A percentile compares a stretch with the other conserved stretches of the same genome.
Conservation (phyloP, 345 rosid genomes). For the Brassica nigra region DNA sequence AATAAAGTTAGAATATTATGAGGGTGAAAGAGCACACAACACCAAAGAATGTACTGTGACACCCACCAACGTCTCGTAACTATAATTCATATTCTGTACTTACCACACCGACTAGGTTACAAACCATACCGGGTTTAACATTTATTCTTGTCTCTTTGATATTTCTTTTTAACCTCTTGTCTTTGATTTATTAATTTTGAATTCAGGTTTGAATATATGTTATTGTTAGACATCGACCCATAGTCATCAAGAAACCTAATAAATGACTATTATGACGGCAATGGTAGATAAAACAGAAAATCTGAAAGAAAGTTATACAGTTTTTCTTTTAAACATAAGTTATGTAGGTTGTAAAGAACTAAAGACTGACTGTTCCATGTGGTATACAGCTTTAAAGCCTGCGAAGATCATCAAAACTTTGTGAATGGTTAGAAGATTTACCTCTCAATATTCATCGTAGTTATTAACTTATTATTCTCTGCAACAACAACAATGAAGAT, state of each 20-base stretch:
- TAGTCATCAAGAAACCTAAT: background rate
- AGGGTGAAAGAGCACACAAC: slow-evolving; percentile 44
- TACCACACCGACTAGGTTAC: slow-evolving; percentile 40
- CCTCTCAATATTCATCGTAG: background rate
- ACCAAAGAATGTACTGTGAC: slow-evolving; percentile 47
- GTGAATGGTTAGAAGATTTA: background rate
- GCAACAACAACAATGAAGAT: background rate
- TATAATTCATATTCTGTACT: slow-evolving; percentile 38
- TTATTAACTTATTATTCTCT: background rate
- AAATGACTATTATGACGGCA: background rate
- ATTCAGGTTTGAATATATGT: background rate
- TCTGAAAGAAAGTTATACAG: background rate
- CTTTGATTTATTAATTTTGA: background rate
- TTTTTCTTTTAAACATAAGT: too few relatives aligned
- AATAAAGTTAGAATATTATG: slow-evolving; percentile 43
- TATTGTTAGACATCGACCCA: slow-evolving; percentile 1
- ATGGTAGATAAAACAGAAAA: background rate
- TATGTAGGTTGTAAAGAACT: background rate
- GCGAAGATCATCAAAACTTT: background rate
- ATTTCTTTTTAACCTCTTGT: slow-evolving; percentile 1
- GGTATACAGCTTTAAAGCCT: background rate
- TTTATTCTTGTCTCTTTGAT: slow-evolving; percentile 6
- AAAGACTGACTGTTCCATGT: background rate
- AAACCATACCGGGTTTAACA: slow-evolving; percentile 32
- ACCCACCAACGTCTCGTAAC: slow-evolving; percentile 42